A percentile compares a stretch with the other conserved stretches of the same genome.
Evolutionary conservation across 2,329 filamentous ascomycete species (phyloP).

Genomic region (Zarea fungicola): DNA sequence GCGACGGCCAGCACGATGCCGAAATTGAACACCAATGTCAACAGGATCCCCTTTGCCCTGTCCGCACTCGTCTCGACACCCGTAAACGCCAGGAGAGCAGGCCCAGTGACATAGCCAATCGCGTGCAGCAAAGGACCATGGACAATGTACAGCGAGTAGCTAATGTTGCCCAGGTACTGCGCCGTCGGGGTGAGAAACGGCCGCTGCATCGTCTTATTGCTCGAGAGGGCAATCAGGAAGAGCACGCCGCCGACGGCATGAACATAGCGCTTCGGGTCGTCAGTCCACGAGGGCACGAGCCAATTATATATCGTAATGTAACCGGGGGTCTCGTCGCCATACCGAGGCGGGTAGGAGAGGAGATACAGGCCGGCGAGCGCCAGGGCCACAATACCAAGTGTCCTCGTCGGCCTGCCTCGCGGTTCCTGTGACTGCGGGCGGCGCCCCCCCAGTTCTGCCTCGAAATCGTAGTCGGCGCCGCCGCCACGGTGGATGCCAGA

Average conservation of each 20-base stretch:
- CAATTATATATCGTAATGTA: neutral
- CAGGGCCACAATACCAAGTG: neutral
- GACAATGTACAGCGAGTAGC: conserved; percentile 13
- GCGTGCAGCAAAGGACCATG: conserved; percentile 12
- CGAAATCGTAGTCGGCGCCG: neutral
- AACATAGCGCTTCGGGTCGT: conserved; percentile 7
- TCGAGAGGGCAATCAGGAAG: conserved; percentile 2
- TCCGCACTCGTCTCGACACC: neutral
- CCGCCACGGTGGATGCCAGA: neutral
- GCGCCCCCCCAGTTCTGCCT: neutral
- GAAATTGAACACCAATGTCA: neutral
- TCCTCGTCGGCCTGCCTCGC: neutral
- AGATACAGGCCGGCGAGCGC: conserved; percentile 5
- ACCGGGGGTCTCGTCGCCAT: neutral
- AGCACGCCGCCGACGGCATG: conserved; percentile 5
- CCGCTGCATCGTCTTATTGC: conserved; percentile 4
- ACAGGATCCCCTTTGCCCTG: neutral
- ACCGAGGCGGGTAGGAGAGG: conserved; percentile 1
- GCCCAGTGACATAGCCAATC: conserved; percentile 5
- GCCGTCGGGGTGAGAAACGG: conserved; percentile 8
- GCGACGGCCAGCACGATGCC: neutral
- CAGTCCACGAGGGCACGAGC: conserved; percentile 3
- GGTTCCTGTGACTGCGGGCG: neutral
- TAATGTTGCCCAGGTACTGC: conserved; percentile 11
- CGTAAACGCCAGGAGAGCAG: conserved; percentile 1